These are phyloP conservation scores for Claviceps digitariae DNA, from an alignment of 2,329 filamentous ascomycete genomes.

Conservation along the genomic window DNA sequence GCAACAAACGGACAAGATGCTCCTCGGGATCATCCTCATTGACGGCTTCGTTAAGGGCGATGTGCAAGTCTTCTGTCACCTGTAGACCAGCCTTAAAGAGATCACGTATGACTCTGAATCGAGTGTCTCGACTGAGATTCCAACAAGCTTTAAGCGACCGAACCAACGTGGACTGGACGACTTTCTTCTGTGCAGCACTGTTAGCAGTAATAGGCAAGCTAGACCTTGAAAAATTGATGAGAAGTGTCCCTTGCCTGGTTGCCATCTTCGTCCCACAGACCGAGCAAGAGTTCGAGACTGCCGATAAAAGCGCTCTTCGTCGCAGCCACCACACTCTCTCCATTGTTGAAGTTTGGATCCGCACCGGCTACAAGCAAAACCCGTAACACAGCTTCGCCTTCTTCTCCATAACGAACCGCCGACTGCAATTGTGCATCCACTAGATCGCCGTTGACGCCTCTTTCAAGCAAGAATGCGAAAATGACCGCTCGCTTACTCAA, in stretches of 20 bases:
- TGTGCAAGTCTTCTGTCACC: slow-evolving; percentile 34
- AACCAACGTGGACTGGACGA: slow-evolving; percentile 32
- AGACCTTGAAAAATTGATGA: background rate
- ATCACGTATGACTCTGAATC: slow-evolving; percentile 34
- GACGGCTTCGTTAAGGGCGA: slow-evolving; percentile 35
- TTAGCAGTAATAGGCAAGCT: background rate
- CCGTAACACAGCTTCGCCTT: slow-evolving; percentile 32
- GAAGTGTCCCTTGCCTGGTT: slow-evolving; percentile 22
- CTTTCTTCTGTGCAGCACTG: slow-evolving; percentile 24
- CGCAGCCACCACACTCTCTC: slow-evolving; percentile 41
- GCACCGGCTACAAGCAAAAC: slow-evolving; percentile 40
- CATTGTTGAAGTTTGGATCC: slow-evolving; percentile 39
- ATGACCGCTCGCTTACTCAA: slow-evolving; percentile 33
- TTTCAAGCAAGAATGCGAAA: slow-evolving; percentile 36
- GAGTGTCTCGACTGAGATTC: slow-evolving; percentile 33
- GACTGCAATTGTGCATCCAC: slow-evolving; percentile 40
- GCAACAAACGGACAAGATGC: slow-evolving; percentile 31
- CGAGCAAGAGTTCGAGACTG: slow-evolving; percentile 38
- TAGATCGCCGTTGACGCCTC: slow-evolving; percentile 35
- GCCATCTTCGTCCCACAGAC: slow-evolving; percentile 26
- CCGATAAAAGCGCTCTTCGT: slow-evolving; percentile 36
- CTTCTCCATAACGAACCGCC: slow-evolving; percentile 36
- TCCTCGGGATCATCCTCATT: slow-evolving; percentile 39
- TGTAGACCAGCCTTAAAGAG: slow-evolving; percentile 38
- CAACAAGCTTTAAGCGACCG: slow-evolving; percentile 40